phyloP scores from a whole-genome alignment of 192 early-diverging fungal genomes.

The Coemansia sp. region DNA sequence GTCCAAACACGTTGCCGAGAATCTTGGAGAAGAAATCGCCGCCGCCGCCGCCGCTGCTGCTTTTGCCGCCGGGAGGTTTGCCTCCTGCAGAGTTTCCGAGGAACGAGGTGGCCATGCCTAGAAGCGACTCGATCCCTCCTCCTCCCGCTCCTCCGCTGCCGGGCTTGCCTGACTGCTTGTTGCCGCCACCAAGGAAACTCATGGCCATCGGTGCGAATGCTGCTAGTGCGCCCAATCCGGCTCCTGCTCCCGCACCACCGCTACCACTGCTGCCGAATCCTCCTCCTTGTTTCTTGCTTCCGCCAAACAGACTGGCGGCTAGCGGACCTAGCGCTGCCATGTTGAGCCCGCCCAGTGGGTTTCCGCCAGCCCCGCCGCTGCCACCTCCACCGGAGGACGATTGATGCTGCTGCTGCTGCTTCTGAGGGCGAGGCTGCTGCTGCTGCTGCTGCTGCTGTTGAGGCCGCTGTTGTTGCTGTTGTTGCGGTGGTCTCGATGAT shows the following conservation, averaged over 20 bases:
- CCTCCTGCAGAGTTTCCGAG: conserved; percentile 25
- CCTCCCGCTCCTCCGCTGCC: conserved; percentile 28
- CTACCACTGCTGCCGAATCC: conserved; percentile 11
- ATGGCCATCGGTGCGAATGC: conserved; percentile 45
- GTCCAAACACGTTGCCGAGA: conserved; percentile 49
- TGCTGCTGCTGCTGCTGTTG: conserved; percentile 7
- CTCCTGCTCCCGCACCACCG: conserved; percentile 19
- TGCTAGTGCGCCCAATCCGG: conserved; percentile 42
- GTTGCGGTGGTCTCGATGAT: conserved; percentile 3
- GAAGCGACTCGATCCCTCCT: conserved; percentile 39
- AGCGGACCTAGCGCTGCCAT: conserved; percentile 39
- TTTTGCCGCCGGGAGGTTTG: conserved; percentile 13
- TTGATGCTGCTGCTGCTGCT: conserved; percentile 6
- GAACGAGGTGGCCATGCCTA: conserved; percentile 45
- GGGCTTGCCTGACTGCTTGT: conserved; percentile 13
- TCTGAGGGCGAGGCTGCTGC: conserved; percentile 12
- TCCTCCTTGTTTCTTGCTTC: conserved; percentile 8
- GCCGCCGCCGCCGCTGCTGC: conserved; percentile 14
- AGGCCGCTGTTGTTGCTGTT: conserved; percentile 1
- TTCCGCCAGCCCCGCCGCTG: conserved; percentile 10
- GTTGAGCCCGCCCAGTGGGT: conserved; percentile 40
- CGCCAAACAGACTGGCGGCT: conserved; percentile 36
- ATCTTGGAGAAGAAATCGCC: conserved; percentile 48
- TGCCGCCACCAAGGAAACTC: conserved; percentile 33
- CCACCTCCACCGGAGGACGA: conserved; percentile 14